These are phyloP conservation scores for Nicotiana attenuata DNA, from an alignment of 257 asterid genomes.

Conservation along the genomic window DNA sequence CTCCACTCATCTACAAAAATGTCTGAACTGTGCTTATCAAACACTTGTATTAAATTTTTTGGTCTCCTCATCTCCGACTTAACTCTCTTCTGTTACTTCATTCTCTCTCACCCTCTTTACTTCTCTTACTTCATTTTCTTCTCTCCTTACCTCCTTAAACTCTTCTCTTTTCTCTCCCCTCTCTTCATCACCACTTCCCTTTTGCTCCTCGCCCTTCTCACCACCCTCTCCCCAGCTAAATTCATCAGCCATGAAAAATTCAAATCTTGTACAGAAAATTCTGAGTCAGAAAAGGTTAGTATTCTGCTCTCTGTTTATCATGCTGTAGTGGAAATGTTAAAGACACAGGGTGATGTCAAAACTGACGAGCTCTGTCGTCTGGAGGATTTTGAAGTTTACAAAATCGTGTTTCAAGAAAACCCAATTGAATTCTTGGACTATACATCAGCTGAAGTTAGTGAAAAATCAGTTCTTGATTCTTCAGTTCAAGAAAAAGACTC, in stretches of 20 bases:
- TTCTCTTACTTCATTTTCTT: constrained; percentile 57
- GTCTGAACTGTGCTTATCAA: constrained; percentile 39
- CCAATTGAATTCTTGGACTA: constrained; percentile 19
- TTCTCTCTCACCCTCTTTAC: constrained; percentile 63
- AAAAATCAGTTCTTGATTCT: not conserved
- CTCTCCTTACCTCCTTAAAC: constrained; percentile 48
- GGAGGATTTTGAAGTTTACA: constrained; percentile 49
- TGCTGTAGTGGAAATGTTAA: constrained; percentile 14
- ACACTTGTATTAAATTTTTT: constrained; percentile 23
- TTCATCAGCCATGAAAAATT: not conserved
- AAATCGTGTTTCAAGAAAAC: constrained; percentile 32
- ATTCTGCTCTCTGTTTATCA: constrained; percentile 3
- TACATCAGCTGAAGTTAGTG: constrained; percentile 5
- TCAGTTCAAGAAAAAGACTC: not conserved
- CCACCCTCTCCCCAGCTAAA: constrained; percentile 5
- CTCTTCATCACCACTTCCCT: constrained; percentile 61
- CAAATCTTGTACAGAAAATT: not conserved
- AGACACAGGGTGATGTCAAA: constrained; percentile 11
- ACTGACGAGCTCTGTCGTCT: constrained; percentile 7
- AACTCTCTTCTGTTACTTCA: constrained; percentile 22
- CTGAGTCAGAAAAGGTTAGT: not conserved
- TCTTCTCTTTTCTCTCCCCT: constrained; percentile 63
- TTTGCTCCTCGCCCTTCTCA: constrained; percentile 40
- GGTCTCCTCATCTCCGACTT: constrained; percentile 37
- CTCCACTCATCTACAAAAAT: constrained; percentile 15